Base-by-base conservation (phyloP, 2,329 filamentous ascomycete genomes). In the Diplodia intermedia region DNA sequence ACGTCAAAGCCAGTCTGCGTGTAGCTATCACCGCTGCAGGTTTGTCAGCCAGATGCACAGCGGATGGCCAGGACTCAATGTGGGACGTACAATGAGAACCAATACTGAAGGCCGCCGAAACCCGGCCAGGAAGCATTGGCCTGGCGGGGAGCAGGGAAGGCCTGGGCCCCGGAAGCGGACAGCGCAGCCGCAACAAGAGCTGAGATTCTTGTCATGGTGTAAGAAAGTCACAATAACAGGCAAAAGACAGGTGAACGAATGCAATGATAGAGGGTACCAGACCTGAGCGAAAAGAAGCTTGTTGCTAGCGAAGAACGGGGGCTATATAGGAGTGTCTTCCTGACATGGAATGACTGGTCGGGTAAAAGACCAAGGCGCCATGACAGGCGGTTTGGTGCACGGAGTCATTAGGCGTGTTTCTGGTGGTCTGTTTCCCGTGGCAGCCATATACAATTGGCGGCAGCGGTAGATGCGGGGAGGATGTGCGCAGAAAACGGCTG, bases 1-100 rank as follows among this genome's bases (percentile, higher is more conserved):
- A 84, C 78, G 69, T 88, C 78, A 76, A 90, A 91, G 9, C 85
- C 84, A 2, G 86, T 88, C 69, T 84, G 82, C 1, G 86, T 86
- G 77, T 88, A 89, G 2, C 85, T 88, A 72, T 89, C 85, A 52
- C 87, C 86, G 71, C 84, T 86, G 66, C 6, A 53, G 20, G n/a
- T 26, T 49, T 9, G 55, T 61, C 23, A 62, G 33, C 11, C 7
- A 67, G 9, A 7, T 20, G 18, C 36, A 6, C 20, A 29, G 33
- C 49, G 12, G 36, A 40, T 20, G 11, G 18, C 20, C 4, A 38
- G 31, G 4, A 7, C 14, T 18, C 57, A 38, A 29, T 12, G 3
- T 3, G 43, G 43, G 26, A 66, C 71, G 60, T 60, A 71, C 71
- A 78, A 77, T 49, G 74, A 70, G 53, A 75, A 69, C 66, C 71